These are phyloP conservation scores for Aspergillus jensenii DNA, from an alignment of 2,329 filamentous ascomycete species.

Conservation along the genomic window DNA sequence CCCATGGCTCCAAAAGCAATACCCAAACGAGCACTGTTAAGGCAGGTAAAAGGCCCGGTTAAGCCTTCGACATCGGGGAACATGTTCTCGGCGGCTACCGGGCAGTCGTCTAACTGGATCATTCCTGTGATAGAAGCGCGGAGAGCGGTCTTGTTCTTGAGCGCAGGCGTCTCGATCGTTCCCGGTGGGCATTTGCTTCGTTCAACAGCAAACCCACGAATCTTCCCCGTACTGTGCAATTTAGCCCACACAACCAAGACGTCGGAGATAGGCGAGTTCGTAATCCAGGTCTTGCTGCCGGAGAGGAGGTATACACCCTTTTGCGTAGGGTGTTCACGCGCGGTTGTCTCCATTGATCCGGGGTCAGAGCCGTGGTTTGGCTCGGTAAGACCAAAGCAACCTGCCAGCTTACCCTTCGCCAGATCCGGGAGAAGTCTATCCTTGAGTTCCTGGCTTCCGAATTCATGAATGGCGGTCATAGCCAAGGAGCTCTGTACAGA, in stretches of 20 bases:
- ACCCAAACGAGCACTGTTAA: conserved; percentile 90
- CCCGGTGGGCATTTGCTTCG: conserved; percentile 80
- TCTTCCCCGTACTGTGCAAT: conserved; percentile 86
- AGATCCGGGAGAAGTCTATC: conserved; percentile 77
- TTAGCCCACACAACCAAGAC: conserved; percentile 91
- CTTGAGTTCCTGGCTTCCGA: conserved; percentile 83
- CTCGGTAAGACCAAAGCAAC: conserved; percentile 87
- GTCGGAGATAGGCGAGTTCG: conserved; percentile 87
- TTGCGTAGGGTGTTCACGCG: conserved; percentile 80
- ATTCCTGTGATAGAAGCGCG: conserved; percentile 94
- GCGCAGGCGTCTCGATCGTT: conserved; percentile 83
- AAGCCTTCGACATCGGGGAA: conserved; percentile 87
- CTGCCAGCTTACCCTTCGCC: conserved; percentile 78
- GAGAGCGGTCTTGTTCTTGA: conserved; percentile 94
- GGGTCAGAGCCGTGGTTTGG: conserved; percentile 92
- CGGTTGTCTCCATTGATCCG: conserved; percentile 83
- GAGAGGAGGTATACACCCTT: conserved; percentile 77
- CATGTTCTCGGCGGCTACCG: conserved; percentile 89
- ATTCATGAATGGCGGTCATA: conserved; percentile 89
- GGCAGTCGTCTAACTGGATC: conserved; percentile 92
- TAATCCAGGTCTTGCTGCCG: conserved; percentile 92
- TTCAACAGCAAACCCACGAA: conserved; percentile 88
- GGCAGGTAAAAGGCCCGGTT: conserved; percentile 83
- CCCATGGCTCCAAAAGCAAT: conserved; percentile 94
- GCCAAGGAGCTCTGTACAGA: conserved; percentile 90